Evolutionary conservation across 2,329 filamentous ascomycete genomes (phyloP).

Genomic region (Bisporella sp.): DNA sequence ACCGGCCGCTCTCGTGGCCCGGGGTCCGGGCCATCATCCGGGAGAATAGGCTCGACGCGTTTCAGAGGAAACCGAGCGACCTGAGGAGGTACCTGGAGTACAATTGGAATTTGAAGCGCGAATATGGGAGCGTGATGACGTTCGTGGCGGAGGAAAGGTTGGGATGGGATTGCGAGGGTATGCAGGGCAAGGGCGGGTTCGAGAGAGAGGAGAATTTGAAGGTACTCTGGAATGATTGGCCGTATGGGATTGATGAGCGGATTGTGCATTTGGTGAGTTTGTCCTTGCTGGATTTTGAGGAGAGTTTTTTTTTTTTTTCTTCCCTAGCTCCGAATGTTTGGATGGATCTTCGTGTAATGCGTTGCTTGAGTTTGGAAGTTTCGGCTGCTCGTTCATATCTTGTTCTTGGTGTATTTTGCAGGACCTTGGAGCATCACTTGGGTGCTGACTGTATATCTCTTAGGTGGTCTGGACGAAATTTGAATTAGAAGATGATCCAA

Average conservation of each 20-base stretch:
- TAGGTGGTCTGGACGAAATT: slow-evolving; percentile 85
- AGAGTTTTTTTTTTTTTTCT: too few relatives aligned
- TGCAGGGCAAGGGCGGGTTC: slow-evolving; percentile 27
- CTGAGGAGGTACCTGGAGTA: slow-evolving; percentile 72
- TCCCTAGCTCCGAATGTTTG: too few relatives aligned
- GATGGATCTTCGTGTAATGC: too few relatives aligned
- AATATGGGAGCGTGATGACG: slow-evolving; percentile 70
- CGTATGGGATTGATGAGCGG: slow-evolving; percentile 72
- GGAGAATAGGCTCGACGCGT: slow-evolving; percentile 64
- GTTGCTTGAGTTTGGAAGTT: too few relatives aligned
- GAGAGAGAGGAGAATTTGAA: slow-evolving; percentile 48
- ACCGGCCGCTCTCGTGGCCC: slow-evolving; percentile 59
- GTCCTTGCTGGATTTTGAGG: neutral
- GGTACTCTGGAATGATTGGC: slow-evolving; percentile 87
- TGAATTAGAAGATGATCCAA: slow-evolving; percentile 59
- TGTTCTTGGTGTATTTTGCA: too few relatives aligned
- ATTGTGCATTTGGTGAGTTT: slow-evolving; percentile 61
- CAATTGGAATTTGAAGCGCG: slow-evolving; percentile 52
- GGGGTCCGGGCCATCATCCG: slow-evolving; percentile 54
- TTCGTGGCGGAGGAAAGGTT: slow-evolving; percentile 69
- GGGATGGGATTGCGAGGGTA: slow-evolving; percentile 53
- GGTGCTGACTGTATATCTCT: too few relatives aligned
- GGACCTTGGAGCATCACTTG: too few relatives aligned
- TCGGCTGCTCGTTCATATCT: too few relatives aligned
- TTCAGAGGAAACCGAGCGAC: slow-evolving; percentile 71